Evolutionary conservation across 805 yeast species (phyloP).

Genomic region (Candida nitratophila): DNA sequence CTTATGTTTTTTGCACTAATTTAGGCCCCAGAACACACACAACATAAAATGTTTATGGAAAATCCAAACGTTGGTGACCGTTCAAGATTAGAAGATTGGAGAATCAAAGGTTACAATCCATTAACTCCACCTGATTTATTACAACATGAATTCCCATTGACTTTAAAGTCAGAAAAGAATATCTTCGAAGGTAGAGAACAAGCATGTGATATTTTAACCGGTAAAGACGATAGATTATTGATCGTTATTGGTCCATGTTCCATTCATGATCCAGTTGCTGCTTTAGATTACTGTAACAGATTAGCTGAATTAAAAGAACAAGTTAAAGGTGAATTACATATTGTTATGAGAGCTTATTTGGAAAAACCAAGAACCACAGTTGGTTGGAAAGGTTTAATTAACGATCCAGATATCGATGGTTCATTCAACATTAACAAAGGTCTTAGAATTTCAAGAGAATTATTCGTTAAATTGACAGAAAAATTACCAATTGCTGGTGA

Average conservation of each 20-base stretch:
- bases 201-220: conserved; percentile 65
- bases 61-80: conserved; percentile 85
- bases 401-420: conserved; percentile 92
- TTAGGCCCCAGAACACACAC: conserved; percentile 16
- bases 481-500: conserved; percentile 94
- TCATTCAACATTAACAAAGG: conserved; percentile 95
- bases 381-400: conserved; percentile 98
- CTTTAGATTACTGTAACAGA: conserved; percentile 76
- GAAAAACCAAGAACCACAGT: conserved; percentile 99
- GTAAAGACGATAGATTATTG: conserved; percentile 74
- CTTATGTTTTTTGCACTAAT: neutral
- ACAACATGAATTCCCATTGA: conserved; percentile 76
- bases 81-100: conserved; percentile 63
- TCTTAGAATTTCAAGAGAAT: conserved; percentile 74
- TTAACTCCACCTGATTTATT: conserved; percentile 86
- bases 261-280: conserved; percentile 85
- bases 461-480: conserved; percentile 74
- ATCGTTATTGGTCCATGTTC: conserved; percentile 97
- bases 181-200: conserved; percentile 75
- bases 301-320: conserved; percentile 63
- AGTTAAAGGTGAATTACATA: conserved; percentile 66
- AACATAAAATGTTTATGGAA: conserved; percentile 63
- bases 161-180: conserved; percentile 45
- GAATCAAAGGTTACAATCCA: conserved; percentile 88
- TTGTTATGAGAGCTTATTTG: conserved; percentile 94